Evolutionary conservation across 306 rosid genomes (phyloP).

Genomic region (Amphicarpaea edgeworthii): DNA sequence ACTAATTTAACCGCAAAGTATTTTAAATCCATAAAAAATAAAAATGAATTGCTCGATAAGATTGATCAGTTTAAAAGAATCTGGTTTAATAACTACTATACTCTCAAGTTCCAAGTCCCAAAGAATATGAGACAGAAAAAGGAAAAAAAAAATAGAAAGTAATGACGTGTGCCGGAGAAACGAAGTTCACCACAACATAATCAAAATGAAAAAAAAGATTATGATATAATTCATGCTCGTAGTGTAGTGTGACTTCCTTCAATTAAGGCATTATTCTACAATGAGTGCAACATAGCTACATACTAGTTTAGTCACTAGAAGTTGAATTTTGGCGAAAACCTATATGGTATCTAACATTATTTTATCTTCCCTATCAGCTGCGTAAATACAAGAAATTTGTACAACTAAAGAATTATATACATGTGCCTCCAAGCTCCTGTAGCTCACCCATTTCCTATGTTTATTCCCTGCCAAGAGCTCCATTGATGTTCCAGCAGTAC

Average conservation of each 20-base stretch:
- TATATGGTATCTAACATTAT: background rate
- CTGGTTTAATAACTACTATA: too few species aligned
- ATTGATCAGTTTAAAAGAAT: too few species aligned
- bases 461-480: constrained; percentile 14
- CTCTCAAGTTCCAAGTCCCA: too few species aligned
- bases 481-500: constrained; percentile 18
- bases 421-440: constrained; percentile 19
- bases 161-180: too few species aligned
- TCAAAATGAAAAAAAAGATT: constrained; percentile 3
- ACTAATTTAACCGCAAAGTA: too few species aligned
- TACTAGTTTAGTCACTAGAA: background rate
- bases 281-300: constrained; percentile 18
- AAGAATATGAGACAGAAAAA: too few species aligned
- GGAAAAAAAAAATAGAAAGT: too few species aligned
- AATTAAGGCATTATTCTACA: constrained; percentile 24
- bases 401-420: constrained; percentile 31
- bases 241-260: background rate
- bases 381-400: constrained; percentile 32
- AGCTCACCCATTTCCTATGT: constrained; percentile 38
- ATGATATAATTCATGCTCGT: background rate
- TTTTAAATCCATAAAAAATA: too few species aligned
- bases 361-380: constrained; percentile 17
- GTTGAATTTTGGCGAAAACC: constrained; percentile 24
- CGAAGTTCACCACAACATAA: background rate
- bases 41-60: too few species aligned